A percentile compares a stretch with the other conserved stretches of the same genome.
These are phyloP conservation scores for Penicillium robsamsonii DNA, from an alignment of 495 filamentous ascomycete genomes.

Conservation along the genomic window DNA sequence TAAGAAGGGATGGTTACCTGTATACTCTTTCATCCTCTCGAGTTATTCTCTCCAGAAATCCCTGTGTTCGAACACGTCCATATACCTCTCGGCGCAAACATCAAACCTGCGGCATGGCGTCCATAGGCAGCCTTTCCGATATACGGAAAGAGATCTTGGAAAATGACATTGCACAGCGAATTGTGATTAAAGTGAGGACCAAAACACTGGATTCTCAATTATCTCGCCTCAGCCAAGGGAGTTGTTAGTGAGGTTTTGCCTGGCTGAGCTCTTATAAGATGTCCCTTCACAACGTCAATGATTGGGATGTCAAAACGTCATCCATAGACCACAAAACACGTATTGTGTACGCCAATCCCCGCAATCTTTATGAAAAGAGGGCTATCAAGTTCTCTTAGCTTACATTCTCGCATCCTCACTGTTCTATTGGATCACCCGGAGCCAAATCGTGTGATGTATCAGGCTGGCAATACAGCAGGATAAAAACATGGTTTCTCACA, in stretches of 20 bases:
- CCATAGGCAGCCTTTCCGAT: background rate
- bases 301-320: background rate
- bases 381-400: background rate
- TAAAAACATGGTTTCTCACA: too few species aligned
- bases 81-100: too few species aligned
- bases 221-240: background rate
- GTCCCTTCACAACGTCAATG: background rate
- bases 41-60: too few species aligned
- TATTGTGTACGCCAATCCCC: background rate
- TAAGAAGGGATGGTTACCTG: too few species aligned
- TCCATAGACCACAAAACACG: background rate
- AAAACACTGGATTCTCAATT: background rate
- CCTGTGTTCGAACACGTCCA: too few species aligned
- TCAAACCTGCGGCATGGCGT: too few species aligned
- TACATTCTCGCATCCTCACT: background rate
- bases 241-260: constrained; percentile 12
- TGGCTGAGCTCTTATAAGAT: constrained; percentile 12
- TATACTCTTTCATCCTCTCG: too few species aligned
- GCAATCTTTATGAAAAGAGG: background rate
- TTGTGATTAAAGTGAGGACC: background rate
- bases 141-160: background rate
- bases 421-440: background rate
- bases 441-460: too few species aligned
- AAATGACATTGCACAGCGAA: background rate
- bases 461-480: too few species aligned